A percentile compares a stretch with the other conserved stretches of the same genome.
These are phyloP conservation scores for Amesomyces nigricolor DNA, from an alignment of 2,329 filamentous ascomycete genomes.

Conservation along the genomic window DNA sequence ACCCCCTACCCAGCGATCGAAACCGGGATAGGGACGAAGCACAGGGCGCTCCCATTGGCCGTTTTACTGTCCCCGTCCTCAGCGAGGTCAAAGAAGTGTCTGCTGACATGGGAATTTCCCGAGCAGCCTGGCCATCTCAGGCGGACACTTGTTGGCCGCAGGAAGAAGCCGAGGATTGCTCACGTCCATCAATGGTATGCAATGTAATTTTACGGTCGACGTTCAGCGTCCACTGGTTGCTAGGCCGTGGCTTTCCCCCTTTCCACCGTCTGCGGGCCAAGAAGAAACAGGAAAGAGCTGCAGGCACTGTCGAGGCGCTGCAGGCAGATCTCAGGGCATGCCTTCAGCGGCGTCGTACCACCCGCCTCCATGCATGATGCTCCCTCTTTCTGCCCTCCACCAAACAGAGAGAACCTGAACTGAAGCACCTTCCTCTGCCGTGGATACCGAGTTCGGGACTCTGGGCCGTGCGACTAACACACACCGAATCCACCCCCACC, in stretches of 20 bases:
- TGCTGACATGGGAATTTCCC: slow-evolving; percentile 14
- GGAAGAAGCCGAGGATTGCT: slow-evolving; percentile 11
- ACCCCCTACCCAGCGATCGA: no score
- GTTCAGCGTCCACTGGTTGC: neutral
- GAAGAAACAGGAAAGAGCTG: slow-evolving; percentile 8
- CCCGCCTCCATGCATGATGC: neutral
- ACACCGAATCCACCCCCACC: neutral
- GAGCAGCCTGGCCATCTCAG: neutral
- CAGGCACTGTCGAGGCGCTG: slow-evolving; percentile 13
- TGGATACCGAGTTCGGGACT: slow-evolving; percentile 12
- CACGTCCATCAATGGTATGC: neutral
- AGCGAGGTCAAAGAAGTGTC: neutral
- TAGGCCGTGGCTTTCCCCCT: slow-evolving; percentile 5
- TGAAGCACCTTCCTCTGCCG: neutral
- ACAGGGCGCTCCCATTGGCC: slow-evolving; percentile 5
- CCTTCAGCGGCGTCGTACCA: slow-evolving; percentile 7
- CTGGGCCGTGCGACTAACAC: slow-evolving; percentile 1
- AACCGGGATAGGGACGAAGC: neutral
- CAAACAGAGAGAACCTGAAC: neutral
- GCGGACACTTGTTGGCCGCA: slow-evolving; percentile 4
- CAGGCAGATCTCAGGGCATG: slow-evolving; percentile 7
- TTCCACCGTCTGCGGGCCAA: slow-evolving; percentile 5
- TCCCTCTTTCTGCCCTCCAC: neutral
- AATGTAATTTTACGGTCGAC: neutral
- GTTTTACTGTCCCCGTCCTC: neutral